Evolutionary conservation across 371 early-diverging fungal genomes (phyloP).

Genomic region (Zychaea mexicana): DNA sequence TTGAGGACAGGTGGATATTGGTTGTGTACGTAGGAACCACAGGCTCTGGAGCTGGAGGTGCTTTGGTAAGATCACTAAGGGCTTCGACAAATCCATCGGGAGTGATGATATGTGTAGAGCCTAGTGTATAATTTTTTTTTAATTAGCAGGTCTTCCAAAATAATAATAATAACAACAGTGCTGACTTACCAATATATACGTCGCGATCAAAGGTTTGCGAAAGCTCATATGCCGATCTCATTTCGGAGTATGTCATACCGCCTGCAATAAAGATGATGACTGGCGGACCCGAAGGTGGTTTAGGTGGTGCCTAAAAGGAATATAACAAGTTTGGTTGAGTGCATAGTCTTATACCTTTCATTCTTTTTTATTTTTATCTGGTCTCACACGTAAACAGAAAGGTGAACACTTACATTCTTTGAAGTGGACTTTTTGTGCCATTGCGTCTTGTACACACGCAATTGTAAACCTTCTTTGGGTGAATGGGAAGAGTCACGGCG

Average conservation of each 20-base stretch:
- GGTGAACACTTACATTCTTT: slow-evolving; percentile 25
- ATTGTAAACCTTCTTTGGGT: slow-evolving; percentile 35
- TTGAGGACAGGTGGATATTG: slow-evolving; percentile 17
- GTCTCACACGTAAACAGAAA: neutral
- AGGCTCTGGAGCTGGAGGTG: slow-evolving; percentile 20
- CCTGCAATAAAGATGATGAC: slow-evolving; percentile 87
- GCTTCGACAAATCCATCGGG: slow-evolving; percentile 77
- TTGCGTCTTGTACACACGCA: slow-evolving; percentile 54
- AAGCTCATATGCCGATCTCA: slow-evolving; percentile 85
- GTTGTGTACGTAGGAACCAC: slow-evolving; percentile 43
- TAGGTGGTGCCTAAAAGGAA: slow-evolving; percentile 36
- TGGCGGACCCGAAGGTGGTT: slow-evolving; percentile 55
- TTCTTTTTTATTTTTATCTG: neutral
- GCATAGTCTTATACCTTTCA: too few relatives aligned
- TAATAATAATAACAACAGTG: too few relatives aligned
- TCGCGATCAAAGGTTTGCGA: slow-evolving; percentile 71
- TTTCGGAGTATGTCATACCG: slow-evolving; percentile 92
- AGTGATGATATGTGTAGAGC: slow-evolving; percentile 80
- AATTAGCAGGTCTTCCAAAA: too few relatives aligned
- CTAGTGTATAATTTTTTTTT: too few relatives aligned
- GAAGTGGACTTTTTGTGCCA: slow-evolving; percentile 59
- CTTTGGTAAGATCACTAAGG: slow-evolving; percentile 41
- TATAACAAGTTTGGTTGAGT: neutral
- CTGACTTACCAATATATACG: slow-evolving; percentile 73
- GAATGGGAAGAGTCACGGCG: slow-evolving; percentile 30